Evolutionary conservation across 2,329 filamentous ascomycete genomes (phyloP).

Genomic region (Monosporascus sp.): DNA sequence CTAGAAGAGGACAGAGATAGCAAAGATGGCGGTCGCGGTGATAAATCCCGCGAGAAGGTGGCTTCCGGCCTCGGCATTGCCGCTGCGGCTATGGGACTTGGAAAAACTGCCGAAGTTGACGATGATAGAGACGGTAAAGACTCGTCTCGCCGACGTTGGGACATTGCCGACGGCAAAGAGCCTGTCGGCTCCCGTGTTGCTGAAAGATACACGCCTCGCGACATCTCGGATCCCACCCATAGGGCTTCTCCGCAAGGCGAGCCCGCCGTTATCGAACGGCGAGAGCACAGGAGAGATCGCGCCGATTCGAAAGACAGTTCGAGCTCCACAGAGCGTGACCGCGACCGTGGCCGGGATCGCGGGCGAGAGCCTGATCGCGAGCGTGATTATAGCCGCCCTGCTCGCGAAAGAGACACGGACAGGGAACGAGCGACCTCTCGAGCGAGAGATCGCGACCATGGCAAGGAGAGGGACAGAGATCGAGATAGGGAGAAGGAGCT

Average conservation of each 20-base stretch:
- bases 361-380: conserved; percentile 13
- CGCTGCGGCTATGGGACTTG: conserved; percentile 42
- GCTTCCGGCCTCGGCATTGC: conserved; percentile 42
- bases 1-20: conserved; percentile 22
- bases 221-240: conserved; percentile 17
- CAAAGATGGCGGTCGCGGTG: conserved; percentile 28
- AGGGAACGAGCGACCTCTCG: conserved; percentile 3
- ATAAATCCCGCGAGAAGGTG: conserved; percentile 41
- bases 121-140: conserved; percentile 28
- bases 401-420: conserved; percentile 7
- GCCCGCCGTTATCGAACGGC: conserved; percentile 15
- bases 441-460: conserved; percentile 10
- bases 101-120: conserved; percentile 30
- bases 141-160: conserved; percentile 22
- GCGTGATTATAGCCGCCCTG: not conserved
- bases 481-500: conserved; percentile 5
- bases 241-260: conserved; percentile 18
- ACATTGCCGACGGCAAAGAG: conserved; percentile 21
- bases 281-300: conserved; percentile 18
- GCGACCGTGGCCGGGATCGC: conserved; percentile 12
- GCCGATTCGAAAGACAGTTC: conserved; percentile 10
- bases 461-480: conserved; percentile 9
- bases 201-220: conserved; percentile 25
- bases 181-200: conserved; percentile 13
- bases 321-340: conserved; percentile 15